These are phyloP conservation scores for Trichosanthes truncata DNA, from an alignment of 306 rosid species.

Conservation along the genomic window DNA sequence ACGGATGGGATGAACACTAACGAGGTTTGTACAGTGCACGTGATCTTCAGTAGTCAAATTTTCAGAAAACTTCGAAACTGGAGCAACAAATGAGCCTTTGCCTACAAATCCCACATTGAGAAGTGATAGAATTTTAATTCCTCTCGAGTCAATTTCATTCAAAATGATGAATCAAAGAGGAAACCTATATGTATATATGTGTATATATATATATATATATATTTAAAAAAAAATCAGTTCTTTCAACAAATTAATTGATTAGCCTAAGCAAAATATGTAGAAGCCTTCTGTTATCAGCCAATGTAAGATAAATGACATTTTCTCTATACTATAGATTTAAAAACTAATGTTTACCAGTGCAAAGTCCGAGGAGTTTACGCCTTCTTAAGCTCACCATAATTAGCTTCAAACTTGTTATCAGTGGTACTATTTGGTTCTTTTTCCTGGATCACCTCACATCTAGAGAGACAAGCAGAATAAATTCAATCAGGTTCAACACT, in stretches of 20 bases:
- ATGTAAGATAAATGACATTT: background rate
- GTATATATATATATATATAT: background rate
- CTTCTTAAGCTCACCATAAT: slow-evolving; percentile 94
- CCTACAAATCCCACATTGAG: slow-evolving; percentile 33
- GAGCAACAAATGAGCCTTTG: slow-evolving; percentile 41
- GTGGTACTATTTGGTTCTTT: background rate
- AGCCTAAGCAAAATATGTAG: background rate
- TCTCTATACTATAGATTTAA: background rate
- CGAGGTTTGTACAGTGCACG: slow-evolving; percentile 19
- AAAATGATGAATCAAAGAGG: background rate
- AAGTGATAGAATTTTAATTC: background rate
- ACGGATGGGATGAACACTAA: slow-evolving; percentile 39
- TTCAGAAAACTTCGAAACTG: slow-evolving; percentile 42
- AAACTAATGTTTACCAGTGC: slow-evolving; percentile 53
- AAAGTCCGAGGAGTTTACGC: slow-evolving; percentile 86
- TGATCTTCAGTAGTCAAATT: slow-evolving; percentile 32
- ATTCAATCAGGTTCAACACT: background rate
- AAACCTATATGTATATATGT: background rate
- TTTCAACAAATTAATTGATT: background rate
- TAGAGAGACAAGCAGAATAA: slow-evolving; percentile 3
- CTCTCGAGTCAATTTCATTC: background rate
- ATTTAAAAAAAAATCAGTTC: background rate
- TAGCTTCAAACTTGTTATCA: background rate
- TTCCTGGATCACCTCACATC: background rate
- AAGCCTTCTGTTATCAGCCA: background rate